Evolutionary conservation across 2,329 filamentous ascomycete species (phyloP), one percentile per base, ranked within the genome.

Genomic region (Pseudogymnoascus sp.): DNA sequence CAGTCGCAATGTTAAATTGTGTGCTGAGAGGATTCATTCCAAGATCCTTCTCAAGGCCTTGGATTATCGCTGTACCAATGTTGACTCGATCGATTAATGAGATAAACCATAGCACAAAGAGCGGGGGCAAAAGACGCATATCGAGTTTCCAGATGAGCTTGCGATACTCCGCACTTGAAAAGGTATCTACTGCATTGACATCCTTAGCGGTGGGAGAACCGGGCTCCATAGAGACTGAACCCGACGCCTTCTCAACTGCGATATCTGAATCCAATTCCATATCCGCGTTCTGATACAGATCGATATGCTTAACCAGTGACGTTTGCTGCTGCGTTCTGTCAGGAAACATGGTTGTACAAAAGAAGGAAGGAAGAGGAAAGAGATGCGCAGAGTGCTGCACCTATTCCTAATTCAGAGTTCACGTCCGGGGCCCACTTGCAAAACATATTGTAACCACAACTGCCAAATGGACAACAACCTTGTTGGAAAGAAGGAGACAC

Each of bases 41-140:
- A 80, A 75, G 1, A 75, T 70, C 1, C 79, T 79, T 5, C 82
- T 72, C 10, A 81, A 70, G 34, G 81, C 75, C 23, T 64, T 63
- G 25, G 16, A 59, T 31, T 70, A 82, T 84, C 56, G 83, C 90
- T 74, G 79, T 93, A 46, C 89, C 89, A 65, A 92, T 91, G 70
- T 93, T 92, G 44, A 89, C 91, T 14, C 86, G 80, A 70, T 87
- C 84, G 46, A 90, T 79, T 73, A 90, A 91, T 64, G 85, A 87
- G 63, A 89, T 80, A 1, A 91, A 79, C 68, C 91, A 90, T 34
- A 90, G 78, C 50, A 90, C 78, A 63, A 83, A 86, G 14, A 89
- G 37, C 6, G 37, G 31, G 2, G 56, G 56, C 31, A 36, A 16
- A 25, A 60, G 31, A 7, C 31, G 31, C 8, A 60, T 21, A 16